These are phyloP conservation scores for Ceratocystiopsis sp. DNA, from an alignment of 2,329 filamentous ascomycete genomes.

Conservation along the genomic window DNA sequence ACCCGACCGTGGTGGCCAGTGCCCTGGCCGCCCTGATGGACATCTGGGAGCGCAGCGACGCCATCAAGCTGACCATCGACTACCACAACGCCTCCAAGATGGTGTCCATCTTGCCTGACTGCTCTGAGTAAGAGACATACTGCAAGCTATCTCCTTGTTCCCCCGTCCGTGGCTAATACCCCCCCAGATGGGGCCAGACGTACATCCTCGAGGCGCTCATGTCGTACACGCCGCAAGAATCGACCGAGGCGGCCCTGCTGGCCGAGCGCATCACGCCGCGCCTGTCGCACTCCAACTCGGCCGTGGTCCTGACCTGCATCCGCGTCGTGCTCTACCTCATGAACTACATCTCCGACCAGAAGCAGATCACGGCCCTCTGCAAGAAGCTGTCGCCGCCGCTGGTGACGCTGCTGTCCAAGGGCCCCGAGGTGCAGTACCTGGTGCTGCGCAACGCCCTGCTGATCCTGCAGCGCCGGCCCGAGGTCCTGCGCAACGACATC, in stretches of 20 bases:
- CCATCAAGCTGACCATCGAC: slow-evolving; percentile 95
- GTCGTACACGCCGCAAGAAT: slow-evolving; percentile 91
- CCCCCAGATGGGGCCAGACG: slow-evolving; percentile 79
- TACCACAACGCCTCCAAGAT: slow-evolving; percentile 97
- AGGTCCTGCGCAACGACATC: slow-evolving; percentile 90
- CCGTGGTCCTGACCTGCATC: slow-evolving; percentile 90
- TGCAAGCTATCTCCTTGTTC: not conserved
- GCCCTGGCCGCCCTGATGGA: slow-evolving; percentile 84
- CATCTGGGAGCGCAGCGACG: slow-evolving; percentile 95
- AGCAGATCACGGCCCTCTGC: slow-evolving; percentile 71
- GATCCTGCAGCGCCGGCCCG: slow-evolving; percentile 81
- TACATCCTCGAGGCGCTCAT: slow-evolving; percentile 96
- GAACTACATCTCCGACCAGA: slow-evolving; percentile 94
- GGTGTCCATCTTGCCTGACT: slow-evolving; percentile 88
- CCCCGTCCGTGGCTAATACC: not conserved
- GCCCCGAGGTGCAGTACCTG: slow-evolving; percentile 94
- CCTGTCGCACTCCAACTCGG: slow-evolving; percentile 89
- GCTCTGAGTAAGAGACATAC: slow-evolving; percentile 60
- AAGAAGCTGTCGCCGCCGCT: slow-evolving; percentile 88
- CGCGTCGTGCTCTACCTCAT: slow-evolving; percentile 92
- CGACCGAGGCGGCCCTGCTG: slow-evolving; percentile 69
- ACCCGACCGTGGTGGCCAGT: slow-evolving; percentile 92
- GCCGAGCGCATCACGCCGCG: slow-evolving; percentile 92
- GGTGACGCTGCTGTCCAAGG: slow-evolving; percentile 87
- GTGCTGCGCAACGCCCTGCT: slow-evolving; percentile 84